Conservation (phyloP, 1,139 yeast species). For the Candida neerlandica region DNA sequence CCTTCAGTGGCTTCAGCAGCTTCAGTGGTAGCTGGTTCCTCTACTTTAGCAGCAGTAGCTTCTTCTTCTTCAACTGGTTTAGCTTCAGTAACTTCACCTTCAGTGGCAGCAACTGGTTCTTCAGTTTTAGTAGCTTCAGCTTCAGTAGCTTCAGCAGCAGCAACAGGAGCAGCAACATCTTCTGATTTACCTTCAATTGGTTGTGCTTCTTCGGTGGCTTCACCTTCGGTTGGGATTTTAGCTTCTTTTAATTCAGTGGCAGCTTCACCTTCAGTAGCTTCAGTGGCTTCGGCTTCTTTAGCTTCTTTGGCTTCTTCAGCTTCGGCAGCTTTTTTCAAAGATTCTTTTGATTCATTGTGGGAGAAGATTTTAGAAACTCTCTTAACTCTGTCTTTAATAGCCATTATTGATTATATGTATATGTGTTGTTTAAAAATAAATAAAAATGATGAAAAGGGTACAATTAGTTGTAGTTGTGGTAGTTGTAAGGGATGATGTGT, state of each 20-base stretch:
- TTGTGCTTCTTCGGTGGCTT: slow-evolving; percentile 16
- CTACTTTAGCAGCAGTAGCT: slow-evolving; percentile 15
- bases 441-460: too few relatives aligned
- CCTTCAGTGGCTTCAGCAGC: slow-evolving; percentile 13
- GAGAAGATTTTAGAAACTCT: slow-evolving; percentile 48
- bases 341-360: slow-evolving; percentile 22
- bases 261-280: slow-evolving; percentile 11
- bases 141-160: slow-evolving; percentile 16
- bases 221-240: slow-evolving; percentile 14
- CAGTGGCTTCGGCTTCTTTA: slow-evolving; percentile 16
- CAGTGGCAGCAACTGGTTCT: slow-evolving; percentile 7
- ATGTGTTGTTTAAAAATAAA: too few relatives aligned
- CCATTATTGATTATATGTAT: slow-evolving; percentile 36
- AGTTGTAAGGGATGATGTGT: background rate
- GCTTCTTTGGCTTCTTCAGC: slow-evolving; percentile 15
- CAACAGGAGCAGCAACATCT: slow-evolving; percentile 13
- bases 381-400: slow-evolving; percentile 48
- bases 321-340: slow-evolving; percentile 13
- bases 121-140: slow-evolving; percentile 17
- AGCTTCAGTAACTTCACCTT: slow-evolving; percentile 14
- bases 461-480: background rate
- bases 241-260: slow-evolving; percentile 14
- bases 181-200: slow-evolving; percentile 21
- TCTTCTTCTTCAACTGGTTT: slow-evolving; percentile 14
- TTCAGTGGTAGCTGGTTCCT: slow-evolving; percentile 16